Conservation (phyloP, 2,329 filamentous ascomycete species). For the Aureobasidium sp. region DNA sequence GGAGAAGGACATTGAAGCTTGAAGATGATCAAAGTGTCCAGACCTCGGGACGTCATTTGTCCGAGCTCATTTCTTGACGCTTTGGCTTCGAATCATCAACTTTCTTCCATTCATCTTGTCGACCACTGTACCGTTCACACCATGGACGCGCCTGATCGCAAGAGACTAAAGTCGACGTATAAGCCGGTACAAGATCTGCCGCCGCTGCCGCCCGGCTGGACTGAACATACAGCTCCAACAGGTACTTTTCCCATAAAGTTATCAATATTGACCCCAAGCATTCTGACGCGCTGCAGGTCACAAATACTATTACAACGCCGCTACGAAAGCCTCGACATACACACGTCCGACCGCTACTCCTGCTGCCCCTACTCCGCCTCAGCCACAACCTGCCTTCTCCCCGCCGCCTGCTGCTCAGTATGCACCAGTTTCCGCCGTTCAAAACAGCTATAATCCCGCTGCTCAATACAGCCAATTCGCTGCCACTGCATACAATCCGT, state of each 20-base stretch:
- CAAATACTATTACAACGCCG: constrained; percentile 77
- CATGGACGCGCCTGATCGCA: constrained; percentile 17
- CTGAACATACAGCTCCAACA: constrained; percentile 83
- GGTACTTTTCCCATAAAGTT: constrained; percentile 28
- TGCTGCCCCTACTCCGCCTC: neutral
- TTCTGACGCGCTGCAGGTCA: constrained; percentile 38
- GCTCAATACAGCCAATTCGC: neutral
- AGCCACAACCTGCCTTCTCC: constrained; percentile 17
- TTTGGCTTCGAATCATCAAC: neutral
- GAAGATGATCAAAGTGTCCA: neutral
- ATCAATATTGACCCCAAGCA: neutral
- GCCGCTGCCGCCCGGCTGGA: constrained; percentile 74
- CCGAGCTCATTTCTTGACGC: neutral
- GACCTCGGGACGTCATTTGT: constrained; percentile 7
- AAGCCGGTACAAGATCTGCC: constrained; percentile 39
- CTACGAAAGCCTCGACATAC: constrained; percentile 82
- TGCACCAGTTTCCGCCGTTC: neutral
- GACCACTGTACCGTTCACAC: neutral
- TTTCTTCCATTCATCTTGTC: neutral
- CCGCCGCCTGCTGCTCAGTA: constrained; percentile 1
- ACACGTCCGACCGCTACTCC: constrained; percentile 50
- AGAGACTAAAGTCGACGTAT: constrained; percentile 74
- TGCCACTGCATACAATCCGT: neutral
- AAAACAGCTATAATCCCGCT: neutral
- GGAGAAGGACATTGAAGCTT: neutral